Conservation (phyloP, 2,329 filamentous ascomycete genomes). For the Epichloe sylvatica region DNA sequence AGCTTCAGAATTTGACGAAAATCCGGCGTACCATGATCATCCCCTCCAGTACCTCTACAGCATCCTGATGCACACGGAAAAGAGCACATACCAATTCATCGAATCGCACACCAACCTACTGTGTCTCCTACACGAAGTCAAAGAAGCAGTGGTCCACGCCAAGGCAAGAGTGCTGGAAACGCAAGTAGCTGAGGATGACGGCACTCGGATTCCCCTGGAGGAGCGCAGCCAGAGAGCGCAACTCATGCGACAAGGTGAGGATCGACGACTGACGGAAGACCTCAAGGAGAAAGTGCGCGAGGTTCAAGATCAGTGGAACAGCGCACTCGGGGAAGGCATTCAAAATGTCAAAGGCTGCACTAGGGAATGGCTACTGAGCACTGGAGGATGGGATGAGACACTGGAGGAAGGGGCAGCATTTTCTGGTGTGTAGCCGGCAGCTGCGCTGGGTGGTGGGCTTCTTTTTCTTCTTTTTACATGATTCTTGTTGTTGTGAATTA, state of each 20-base stretch:
- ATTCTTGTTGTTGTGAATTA: not conserved
- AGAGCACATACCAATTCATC: conserved; percentile 92
- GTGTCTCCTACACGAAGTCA: conserved; percentile 82
- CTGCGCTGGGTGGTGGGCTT: not conserved
- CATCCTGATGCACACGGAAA: conserved; percentile 73
- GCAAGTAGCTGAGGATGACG: conserved; percentile 35
- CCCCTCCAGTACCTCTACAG: conserved; percentile 86
- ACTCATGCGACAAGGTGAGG: conserved; percentile 51
- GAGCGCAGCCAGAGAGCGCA: conserved; percentile 30
- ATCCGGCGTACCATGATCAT: conserved; percentile 63
- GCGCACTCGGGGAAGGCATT: conserved; percentile 69
- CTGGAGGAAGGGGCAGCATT: conserved; percentile 42
- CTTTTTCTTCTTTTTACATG: not conserved
- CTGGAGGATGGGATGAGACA: conserved; percentile 80
- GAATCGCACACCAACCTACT: conserved; percentile 85
- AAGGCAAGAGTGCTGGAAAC: conserved; percentile 54
- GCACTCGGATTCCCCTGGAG: conserved; percentile 17
- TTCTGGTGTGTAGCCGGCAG: conserved; percentile 20
- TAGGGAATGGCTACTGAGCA: conserved; percentile 55
- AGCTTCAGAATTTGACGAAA: conserved; percentile 66
- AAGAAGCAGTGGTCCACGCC: conserved; percentile 60
- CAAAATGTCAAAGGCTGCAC: conserved; percentile 61
- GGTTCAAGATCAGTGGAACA: conserved; percentile 82
- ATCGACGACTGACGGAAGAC: conserved; percentile 61
- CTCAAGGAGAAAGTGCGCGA: conserved; percentile 85